phyloP scores from a whole-genome alignment of 768 basidiomycete species.

The Serendipita sp. region DNA sequence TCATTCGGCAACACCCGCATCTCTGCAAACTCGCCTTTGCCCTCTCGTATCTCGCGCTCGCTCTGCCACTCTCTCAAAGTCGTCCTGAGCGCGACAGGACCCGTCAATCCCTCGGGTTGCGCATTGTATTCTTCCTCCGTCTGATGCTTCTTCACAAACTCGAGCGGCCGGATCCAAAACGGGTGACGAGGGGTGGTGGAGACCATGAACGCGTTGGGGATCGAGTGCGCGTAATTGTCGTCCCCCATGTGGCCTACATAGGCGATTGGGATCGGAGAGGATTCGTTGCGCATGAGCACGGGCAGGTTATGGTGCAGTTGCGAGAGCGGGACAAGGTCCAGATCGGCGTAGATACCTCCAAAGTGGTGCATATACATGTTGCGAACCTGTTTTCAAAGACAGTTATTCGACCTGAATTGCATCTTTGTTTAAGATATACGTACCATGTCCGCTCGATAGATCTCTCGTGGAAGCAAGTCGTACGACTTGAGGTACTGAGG shows the following conservation, averaged over 20 bases:
- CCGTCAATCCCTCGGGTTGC: constrained; percentile 1
- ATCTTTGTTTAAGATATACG: background rate
- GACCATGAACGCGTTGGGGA: constrained; percentile 3
- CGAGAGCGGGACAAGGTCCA: constrained; percentile 3
- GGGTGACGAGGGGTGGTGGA: background rate
- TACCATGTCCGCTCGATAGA: constrained; percentile 6
- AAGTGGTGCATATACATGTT: constrained; percentile 6
- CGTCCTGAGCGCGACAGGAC: background rate
- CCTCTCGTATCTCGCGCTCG: background rate
- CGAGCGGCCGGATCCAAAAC: background rate
- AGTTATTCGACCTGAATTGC: no score
- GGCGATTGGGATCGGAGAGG: background rate
- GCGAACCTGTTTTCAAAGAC: background rate
- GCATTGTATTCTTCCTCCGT: background rate
- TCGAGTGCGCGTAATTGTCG: constrained; percentile 6
- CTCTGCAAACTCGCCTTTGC: background rate
- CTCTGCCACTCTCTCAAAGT: background rate
- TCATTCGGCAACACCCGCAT: constrained; percentile 1
- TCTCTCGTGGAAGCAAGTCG: constrained; percentile 3
- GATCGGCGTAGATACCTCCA: background rate
- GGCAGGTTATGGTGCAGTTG: background rate
- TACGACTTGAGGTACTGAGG: background rate
- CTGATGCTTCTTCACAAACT: constrained; percentile 2
- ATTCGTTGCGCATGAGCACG: background rate
- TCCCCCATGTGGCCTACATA: constrained; percentile 5